Evolutionary conservation across 257 asterid genomes (phyloP).

Genomic region (Anisodus tanguticus): DNA sequence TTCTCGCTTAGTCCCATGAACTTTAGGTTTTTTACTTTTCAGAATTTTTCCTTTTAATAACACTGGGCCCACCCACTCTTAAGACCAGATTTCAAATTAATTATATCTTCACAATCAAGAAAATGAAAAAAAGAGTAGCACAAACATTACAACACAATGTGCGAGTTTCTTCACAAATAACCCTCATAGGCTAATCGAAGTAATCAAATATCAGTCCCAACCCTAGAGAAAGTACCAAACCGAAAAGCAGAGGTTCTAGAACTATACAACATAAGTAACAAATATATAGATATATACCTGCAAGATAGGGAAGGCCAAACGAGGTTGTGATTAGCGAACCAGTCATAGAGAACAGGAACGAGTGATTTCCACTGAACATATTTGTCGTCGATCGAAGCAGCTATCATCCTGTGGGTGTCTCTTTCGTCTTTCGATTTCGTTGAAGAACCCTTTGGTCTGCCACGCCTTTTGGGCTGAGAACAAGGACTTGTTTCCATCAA

Average conservation of each 20-base stretch:
- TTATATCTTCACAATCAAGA: background rate
- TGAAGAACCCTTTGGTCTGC: constrained; percentile 92
- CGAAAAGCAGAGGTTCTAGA: background rate
- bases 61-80: background rate
- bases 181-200: background rate
- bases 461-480: constrained; percentile 83
- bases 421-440: constrained; percentile 68
- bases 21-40: background rate
- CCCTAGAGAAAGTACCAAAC: background rate
- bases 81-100: background rate
- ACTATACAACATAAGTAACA: background rate
- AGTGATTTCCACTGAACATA: constrained; percentile 89
- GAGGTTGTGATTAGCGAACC: constrained; percentile 60
- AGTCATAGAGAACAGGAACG: constrained; percentile 75
- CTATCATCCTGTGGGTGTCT: constrained; percentile 51
- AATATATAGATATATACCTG: constrained; percentile 37
- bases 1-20: background rate
- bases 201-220: background rate
- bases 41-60: background rate
- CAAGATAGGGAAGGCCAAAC: constrained; percentile 63
- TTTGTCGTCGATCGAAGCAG: constrained; percentile 66
- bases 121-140: background rate
- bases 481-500: constrained; percentile 44
- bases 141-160: constrained; percentile 16
- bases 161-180: constrained; percentile 3